Base-by-base conservation (phyloP, 2,329 filamentous ascomycete species). In the Xylaria sp. region DNA sequence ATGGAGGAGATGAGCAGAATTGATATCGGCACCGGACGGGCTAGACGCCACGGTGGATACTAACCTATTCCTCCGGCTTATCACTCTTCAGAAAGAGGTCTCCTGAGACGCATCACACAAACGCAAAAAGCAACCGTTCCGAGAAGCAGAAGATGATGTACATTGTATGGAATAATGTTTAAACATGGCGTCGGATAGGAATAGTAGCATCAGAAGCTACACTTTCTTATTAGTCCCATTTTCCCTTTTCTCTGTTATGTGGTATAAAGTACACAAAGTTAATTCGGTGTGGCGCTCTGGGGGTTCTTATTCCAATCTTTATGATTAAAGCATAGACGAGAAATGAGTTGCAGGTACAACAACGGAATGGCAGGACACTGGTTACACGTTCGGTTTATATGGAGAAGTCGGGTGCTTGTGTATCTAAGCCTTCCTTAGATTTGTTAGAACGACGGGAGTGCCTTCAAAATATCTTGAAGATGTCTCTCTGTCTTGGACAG, bases 1-100 rank as follows among this genome's bases (percentile, higher is more conserved):
- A 86, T 91, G 79, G 85, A 93, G 71, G 92, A 94, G 80, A 87
- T 94, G 84, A 89, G 86, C 74, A 83, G 84, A 57, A 91, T 91
- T 70, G 89, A 91, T 74, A 86, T 91, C 72, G 89, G 89, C n/a
- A 82, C 83, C 28, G 89, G 88, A 3, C 82, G 89, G 67, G 86
- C 86, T 31, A 82, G 87, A 74, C 82, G 87, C 54, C 84, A 86
- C 31, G 75, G 76, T 51, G 66, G 77, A 20, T 78, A 78, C 66
- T 79, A 71, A 70, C 33, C 23, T 55, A 15, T 46, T 18, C n/a
- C n/a, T 36, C 23, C 20, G 4, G 36, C 23, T 7, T 10, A 15
- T 31, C n/a, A 5, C 4, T 58, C 49, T 48, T 20, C 12, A 52
- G 23, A 31, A 54, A 20, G n/a, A 31, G 25, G 51, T 46, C 56